Evolutionary conservation across 305 asterid genomes (phyloP).

Genomic region (Fraxinus floribunda): DNA sequence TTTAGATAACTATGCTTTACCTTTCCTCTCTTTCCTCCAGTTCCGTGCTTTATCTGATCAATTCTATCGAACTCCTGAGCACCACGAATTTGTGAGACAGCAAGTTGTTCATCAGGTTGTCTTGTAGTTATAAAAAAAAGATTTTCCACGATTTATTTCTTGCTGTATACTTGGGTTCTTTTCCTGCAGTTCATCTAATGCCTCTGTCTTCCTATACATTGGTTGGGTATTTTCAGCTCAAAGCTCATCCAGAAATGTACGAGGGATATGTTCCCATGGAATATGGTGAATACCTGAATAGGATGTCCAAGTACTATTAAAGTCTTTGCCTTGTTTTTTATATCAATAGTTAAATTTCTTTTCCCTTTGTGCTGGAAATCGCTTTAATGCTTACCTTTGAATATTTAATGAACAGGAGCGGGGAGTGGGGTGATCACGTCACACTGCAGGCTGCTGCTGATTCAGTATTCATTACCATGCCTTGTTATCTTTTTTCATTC

Average conservation of each 20-base stretch:
- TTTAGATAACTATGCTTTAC: conserved; percentile 5
- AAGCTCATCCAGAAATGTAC: conserved; percentile 71
- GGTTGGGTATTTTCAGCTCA: conserved; percentile 53
- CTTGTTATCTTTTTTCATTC: not conserved
- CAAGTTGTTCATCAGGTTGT: conserved; percentile 86
- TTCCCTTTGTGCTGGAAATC: conserved; percentile 14
- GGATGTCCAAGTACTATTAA: conserved; percentile 65
- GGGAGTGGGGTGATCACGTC: conserved; percentile 99
- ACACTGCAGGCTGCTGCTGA: conserved; percentile 98
- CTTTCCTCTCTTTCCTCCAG: conserved; percentile 42
- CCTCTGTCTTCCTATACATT: conserved; percentile 25
- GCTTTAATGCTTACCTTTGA: conserved; percentile 18
- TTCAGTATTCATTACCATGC: conserved; percentile 50
- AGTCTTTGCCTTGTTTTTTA: conserved; percentile 22
- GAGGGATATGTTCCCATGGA: conserved; percentile 97
- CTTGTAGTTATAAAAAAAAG: not conserved
- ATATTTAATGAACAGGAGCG: conserved; percentile 49
- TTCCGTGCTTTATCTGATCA: conserved; percentile 97
- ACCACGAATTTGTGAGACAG: conserved; percentile 87
- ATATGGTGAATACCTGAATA: conserved; percentile 63
- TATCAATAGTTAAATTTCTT: not conserved
- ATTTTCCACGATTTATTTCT: not conserved
- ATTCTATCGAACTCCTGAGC: conserved; percentile 83
- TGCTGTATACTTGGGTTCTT: conserved; percentile 1
- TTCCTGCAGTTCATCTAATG: conserved; percentile 17